A percentile compares a stretch with the other conserved stretches of the same genome.
phyloP scores from a whole-genome alignment of 139 green algal genomes.

The Asterochloris sp. region DNA sequence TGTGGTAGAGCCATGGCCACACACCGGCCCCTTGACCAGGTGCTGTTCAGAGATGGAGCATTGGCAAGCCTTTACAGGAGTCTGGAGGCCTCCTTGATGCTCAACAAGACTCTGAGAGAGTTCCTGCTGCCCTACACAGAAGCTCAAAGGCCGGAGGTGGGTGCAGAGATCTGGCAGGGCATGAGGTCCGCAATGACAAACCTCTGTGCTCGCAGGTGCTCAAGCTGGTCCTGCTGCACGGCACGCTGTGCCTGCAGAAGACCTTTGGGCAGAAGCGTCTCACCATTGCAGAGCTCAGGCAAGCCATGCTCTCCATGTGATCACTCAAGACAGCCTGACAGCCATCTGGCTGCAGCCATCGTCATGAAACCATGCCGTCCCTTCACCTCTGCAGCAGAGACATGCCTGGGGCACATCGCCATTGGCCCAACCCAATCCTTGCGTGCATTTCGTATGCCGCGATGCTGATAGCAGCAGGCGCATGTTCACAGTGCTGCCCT shows the following conservation, averaged over 20 bases:
- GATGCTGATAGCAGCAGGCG: too few species aligned
- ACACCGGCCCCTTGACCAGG: neutral
- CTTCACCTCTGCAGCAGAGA: too few species aligned
- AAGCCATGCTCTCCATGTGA: neutral
- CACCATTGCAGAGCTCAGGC: conserved; percentile 6
- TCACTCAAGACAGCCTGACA: too few species aligned
- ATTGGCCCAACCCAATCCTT: too few species aligned
- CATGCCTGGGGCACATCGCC: too few species aligned
- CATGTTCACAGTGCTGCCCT: too few species aligned
- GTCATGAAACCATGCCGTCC: too few species aligned
- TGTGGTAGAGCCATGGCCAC: neutral
- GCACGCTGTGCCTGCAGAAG: conserved; percentile 7
- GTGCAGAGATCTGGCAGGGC: too few species aligned
- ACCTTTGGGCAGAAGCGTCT: conserved; percentile 12
- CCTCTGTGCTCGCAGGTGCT: neutral
- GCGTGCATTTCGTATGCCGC: too few species aligned
- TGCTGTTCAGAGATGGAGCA: conserved; percentile 1
- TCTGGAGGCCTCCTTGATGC: conserved; percentile 1
- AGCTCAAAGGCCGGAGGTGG: conserved; percentile 4
- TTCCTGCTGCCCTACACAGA: conserved; percentile 5
- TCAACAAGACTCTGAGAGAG: conserved; percentile 11
- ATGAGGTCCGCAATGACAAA: too few species aligned
- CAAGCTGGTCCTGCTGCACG: conserved; percentile 10
- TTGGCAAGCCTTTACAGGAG: neutral
- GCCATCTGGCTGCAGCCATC: too few species aligned